Evolutionary conservation across 768 basidiomycete genomes (phyloP), one percentile per base, ranked within the genome.

Genomic region (Hericium erinaceus): DNA sequence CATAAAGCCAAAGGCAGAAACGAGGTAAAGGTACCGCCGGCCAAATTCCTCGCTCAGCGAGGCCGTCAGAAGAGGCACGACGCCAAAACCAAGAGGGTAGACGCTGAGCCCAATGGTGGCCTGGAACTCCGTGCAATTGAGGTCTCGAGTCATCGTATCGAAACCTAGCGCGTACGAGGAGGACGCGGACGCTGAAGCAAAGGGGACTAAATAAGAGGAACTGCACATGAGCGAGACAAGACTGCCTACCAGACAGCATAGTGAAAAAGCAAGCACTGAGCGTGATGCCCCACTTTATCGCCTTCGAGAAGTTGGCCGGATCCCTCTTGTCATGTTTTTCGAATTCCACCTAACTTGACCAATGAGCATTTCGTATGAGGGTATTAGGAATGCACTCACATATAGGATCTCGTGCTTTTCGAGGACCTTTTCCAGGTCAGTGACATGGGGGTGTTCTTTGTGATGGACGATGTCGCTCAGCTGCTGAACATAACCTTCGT

Each of bases 1-100:
- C 24, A 76, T 63, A 62, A 84, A 83, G 10, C 79, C 74, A 26
- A 78, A 63, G 11, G 69, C 69, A 1, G 82, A 82, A 37, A 68
- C 72, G 16, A 83, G 65, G 60, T 85, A 87, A 1, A 88, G 59
- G 1, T 80, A 82, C 52, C 79, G 78, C 44, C 86, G 70, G 12
- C 86, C 87, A 57, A 87, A 82, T 64, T 89, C 87, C 64, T 89
- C 87, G 64, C 84, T 86, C 60, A 87, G 78, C 0, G 85, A 78
- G 16, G 86, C 82, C 0, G 85, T 80, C 16, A 88, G 69, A 3
- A 88, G 79, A 0, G 87, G 85, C 15, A 82, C 69, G 20, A 86
- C 39, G 15, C 75, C 82, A 60, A 87, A 87, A 2, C 84, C 85
- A 7, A 88, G 65, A 0, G 80, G 71, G 67, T 76, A 88, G 28